These are phyloP conservation scores for Elaphomyces granulatus DNA, from an alignment of 495 filamentous ascomycete genomes.

Conservation along the genomic window DNA sequence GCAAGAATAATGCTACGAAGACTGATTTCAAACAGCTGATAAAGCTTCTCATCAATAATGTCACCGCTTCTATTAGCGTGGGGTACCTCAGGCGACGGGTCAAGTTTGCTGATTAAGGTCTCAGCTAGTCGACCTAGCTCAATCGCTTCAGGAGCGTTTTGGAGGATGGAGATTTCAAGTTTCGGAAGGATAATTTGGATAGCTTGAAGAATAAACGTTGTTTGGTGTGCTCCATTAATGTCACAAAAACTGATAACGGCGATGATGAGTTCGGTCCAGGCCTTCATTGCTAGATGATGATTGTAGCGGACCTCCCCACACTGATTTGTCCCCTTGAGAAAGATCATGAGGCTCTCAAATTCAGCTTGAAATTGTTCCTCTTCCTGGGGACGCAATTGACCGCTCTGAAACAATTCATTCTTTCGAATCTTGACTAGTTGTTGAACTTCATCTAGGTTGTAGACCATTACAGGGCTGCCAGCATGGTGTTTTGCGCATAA, in stretches of 20 bases:
- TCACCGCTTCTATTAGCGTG: constrained; percentile 43
- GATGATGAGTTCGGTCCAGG: constrained; percentile 70
- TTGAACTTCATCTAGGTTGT: constrained; percentile 42
- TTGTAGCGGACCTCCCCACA: constrained; percentile 41
- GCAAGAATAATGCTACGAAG: constrained; percentile 60
- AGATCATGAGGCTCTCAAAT: constrained; percentile 38
- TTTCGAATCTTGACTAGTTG: constrained; percentile 43
- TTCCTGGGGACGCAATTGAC: constrained; percentile 40
- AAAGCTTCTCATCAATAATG: constrained; percentile 74
- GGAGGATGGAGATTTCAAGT: constrained; percentile 55
- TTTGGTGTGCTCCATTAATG: constrained; percentile 49
- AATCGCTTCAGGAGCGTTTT: constrained; percentile 48
- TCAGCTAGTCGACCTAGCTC: constrained; percentile 66
- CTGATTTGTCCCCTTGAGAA: constrained; percentile 56
- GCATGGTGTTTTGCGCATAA: constrained; percentile 40
- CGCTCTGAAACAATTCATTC: constrained; percentile 37
- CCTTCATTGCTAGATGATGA: constrained; percentile 48
- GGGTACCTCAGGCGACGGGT: constrained; percentile 35
- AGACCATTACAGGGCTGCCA: constrained; percentile 32
- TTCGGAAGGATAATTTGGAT: constrained; percentile 77
- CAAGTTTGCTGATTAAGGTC: constrained; percentile 57
- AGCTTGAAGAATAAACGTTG: constrained; percentile 65
- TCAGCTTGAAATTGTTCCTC: constrained; percentile 43
- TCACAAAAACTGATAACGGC: constrained; percentile 66
- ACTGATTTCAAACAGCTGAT: constrained; percentile 76